These are phyloP conservation scores for Rhizopus delemar DNA, from an alignment of 371 early-diverging fungal species.

Conservation along the genomic window DNA sequence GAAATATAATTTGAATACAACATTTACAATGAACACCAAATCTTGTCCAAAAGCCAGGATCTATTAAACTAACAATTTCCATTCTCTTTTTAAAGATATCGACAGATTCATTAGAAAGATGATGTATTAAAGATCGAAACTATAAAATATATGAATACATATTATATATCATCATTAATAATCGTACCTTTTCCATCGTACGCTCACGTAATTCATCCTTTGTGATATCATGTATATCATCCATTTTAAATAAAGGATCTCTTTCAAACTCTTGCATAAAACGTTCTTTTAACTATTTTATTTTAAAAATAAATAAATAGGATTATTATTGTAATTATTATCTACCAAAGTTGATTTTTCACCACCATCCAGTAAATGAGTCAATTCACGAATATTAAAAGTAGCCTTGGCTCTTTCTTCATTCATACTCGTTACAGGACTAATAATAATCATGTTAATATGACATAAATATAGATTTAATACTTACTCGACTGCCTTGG, in stretches of 20 bases:
- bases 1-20: background rate
- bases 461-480: background rate
- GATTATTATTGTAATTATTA: background rate
- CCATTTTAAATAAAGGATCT: slow-evolving; percentile 83
- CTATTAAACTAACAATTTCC: slow-evolving; percentile 79
- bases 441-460: slow-evolving; percentile 7
- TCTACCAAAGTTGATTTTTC: slow-evolving; percentile 60
- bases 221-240: slow-evolving; percentile 78
- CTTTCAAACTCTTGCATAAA: slow-evolving; percentile 89
- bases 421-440: slow-evolving; percentile 48
- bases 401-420: slow-evolving; percentile 78
- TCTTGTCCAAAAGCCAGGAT: slow-evolving; percentile 91
- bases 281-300: slow-evolving; percentile 67
- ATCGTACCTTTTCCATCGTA: slow-evolving; percentile 77
- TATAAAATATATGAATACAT: slow-evolving; percentile 5
- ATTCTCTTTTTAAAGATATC: slow-evolving; percentile 77
- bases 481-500: slow-evolving; percentile 34
- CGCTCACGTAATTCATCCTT: slow-evolving; percentile 81
- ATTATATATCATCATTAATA: background rate
- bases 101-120: slow-evolving; percentile 75
- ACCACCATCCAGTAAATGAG: slow-evolving; percentile 83
- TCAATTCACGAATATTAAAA: slow-evolving; percentile 78
- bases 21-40: slow-evolving; percentile 83
- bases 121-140: slow-evolving; percentile 74
- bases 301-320: background rate